Evolutionary conservation across 2,329 filamentous ascomycete species (phyloP), one percentile per base, ranked within the genome.

Genomic region (Arthroderma sp.): DNA sequence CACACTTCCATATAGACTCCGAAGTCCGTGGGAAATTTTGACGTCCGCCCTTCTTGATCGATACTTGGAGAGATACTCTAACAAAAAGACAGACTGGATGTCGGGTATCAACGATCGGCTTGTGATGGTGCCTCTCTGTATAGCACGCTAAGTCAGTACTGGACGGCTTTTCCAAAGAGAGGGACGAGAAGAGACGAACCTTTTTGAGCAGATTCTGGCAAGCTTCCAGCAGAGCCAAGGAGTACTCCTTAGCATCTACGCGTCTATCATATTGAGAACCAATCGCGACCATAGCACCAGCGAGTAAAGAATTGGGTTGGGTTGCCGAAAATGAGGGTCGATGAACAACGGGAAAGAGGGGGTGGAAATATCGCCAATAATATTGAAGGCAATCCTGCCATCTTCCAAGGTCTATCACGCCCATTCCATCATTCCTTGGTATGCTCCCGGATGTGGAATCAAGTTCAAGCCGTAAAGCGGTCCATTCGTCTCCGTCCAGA

Each of bases 401-500:
- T 34, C 53, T 59, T 49, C 60, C 47, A 55, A 54, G 50, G 53
- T 58, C 58, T 50, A 62, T 48, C 55, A 61, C 52, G 55, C 60
- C 61, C 59, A 62, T 47, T 54, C 55, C 52, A 55, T 54, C 43
- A 57, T 56, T 42, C 55, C 51, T 47, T 52, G 54, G 53, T 55
- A 61, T 36, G 55, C 59, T 38, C 52, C 57, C 52, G 53, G 55
- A 52, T 55, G 60, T 46, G 55, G 56, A 51, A 57, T 59, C 49
- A 57, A 57, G 52, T 52, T 62, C 53, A 58, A 60, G 49, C 62
- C 61, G 56, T 61, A 67, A 49, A 54, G 56, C 47, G 59, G 53
- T 50, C 55, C 55, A 56, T 53, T 63, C 52, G 58, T 55, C 46
- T 57, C 58, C 52, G 58, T 57, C 65, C 65, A 68, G 44, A 54